These are phyloP conservation scores for Quercus rubra DNA, from an alignment of 306 rosid genomes.

Conservation along the genomic window DNA sequence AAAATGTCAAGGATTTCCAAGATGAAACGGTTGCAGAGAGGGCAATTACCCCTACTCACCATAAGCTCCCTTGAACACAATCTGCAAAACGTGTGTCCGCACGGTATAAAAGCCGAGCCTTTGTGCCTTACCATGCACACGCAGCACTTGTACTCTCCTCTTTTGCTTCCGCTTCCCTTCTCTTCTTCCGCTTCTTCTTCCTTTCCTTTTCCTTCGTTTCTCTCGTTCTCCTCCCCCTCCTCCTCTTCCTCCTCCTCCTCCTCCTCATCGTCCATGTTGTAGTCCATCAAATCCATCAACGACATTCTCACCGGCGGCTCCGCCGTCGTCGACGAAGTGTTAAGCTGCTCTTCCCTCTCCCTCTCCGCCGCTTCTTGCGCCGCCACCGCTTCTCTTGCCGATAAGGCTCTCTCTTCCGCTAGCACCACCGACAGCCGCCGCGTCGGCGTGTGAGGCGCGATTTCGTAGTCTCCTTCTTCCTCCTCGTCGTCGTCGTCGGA, in stretches of 20 bases:
- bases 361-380: constrained; percentile 48
- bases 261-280: constrained; percentile 68
- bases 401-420: constrained; percentile 42
- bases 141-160: constrained; percentile 60
- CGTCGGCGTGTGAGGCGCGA: constrained; percentile 25
- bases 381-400: constrained; percentile 52
- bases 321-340: constrained; percentile 7
- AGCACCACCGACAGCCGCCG: constrained; percentile 37
- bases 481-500: not conserved
- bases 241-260: constrained; percentile 44
- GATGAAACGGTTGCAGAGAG: constrained; percentile 72
- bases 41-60: constrained; percentile 72
- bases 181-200: constrained; percentile 33
- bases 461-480: constrained; percentile 24
- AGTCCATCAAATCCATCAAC: constrained; percentile 83
- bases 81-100: constrained; percentile 86
- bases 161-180: not conserved
- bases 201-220: constrained; percentile 31
- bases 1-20: constrained; percentile 75
- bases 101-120: constrained; percentile 51
- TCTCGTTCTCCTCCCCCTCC: constrained; percentile 47
- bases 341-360: not conserved
- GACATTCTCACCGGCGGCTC: constrained; percentile 50
- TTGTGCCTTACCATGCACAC: constrained; percentile 85
- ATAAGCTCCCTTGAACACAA: constrained; percentile 79